phyloP scores from a whole-genome alignment of 306 rosid species.

The Ziziphus jujuba region DNA sequence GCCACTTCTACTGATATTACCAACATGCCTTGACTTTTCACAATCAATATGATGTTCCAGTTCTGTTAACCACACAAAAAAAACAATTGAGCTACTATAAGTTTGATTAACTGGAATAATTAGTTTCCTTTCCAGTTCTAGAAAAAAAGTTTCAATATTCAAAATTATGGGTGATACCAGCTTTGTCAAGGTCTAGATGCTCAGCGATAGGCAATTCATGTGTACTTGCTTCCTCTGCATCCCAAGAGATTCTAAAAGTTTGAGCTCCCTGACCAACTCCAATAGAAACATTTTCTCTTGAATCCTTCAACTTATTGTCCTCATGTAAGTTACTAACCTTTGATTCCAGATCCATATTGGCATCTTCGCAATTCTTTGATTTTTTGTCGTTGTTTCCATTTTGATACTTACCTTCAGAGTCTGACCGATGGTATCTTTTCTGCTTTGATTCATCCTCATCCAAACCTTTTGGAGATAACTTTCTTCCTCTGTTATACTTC shows the following conservation, averaged over 20 bases:
- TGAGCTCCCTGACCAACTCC: constrained; percentile 20
- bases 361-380: constrained; percentile 36
- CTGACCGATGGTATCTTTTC: constrained; percentile 38
- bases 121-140: constrained; percentile 16
- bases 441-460: constrained; percentile 42
- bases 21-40: constrained; percentile 39
- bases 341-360: constrained; percentile 25
- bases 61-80: constrained; percentile 45
- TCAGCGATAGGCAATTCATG: constrained; percentile 38
- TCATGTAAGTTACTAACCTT: constrained; percentile 22
- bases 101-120: constrained; percentile 5
- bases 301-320: constrained; percentile 30
- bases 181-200: constrained; percentile 24
- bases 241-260: constrained; percentile 28
- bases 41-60: constrained; percentile 30
- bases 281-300: constrained; percentile 28
- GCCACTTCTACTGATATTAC: constrained; percentile 30
- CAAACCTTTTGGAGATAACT: constrained; percentile 39
- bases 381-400: constrained; percentile 30
- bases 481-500: constrained; percentile 42
- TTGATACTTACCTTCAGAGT: constrained; percentile 45
- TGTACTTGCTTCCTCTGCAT: constrained; percentile 37
- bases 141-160: background rate
- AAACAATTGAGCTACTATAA: constrained; percentile 23
- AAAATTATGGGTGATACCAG: constrained; percentile 41